Conservation (phyloP, 2,329 filamentous ascomycete species). For the Monosporascus sp. region DNA sequence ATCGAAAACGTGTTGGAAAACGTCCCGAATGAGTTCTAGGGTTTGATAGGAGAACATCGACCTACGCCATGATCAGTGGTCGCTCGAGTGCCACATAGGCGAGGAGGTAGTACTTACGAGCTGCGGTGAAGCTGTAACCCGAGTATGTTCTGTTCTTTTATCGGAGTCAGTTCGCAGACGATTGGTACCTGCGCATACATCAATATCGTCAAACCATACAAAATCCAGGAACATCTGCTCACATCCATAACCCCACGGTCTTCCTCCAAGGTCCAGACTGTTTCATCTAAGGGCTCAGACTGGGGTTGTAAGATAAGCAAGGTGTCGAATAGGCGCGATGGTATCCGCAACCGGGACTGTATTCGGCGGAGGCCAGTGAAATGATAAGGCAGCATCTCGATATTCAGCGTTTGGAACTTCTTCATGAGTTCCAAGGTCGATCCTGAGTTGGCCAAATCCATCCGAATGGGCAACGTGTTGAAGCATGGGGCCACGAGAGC, state of each 20-base stretch:
- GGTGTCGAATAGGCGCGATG: slow-evolving; percentile 68
- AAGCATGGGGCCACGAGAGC: slow-evolving; percentile 83
- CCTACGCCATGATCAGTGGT: slow-evolving; percentile 15
- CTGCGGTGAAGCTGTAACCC: slow-evolving; percentile 60
- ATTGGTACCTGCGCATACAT: slow-evolving; percentile 52
- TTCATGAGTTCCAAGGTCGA: slow-evolving; percentile 55
- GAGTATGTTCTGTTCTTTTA: slow-evolving; percentile 45
- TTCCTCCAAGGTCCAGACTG: slow-evolving; percentile 51
- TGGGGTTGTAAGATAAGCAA: slow-evolving; percentile 73
- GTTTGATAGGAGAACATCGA: slow-evolving; percentile 16
- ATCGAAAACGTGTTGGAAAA: slow-evolving; percentile 24
- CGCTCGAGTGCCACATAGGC: not conserved
- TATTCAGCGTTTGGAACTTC: slow-evolving; percentile 56
- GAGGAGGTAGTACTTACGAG: slow-evolving; percentile 27
- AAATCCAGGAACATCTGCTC: slow-evolving; percentile 19
- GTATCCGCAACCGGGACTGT: slow-evolving; percentile 45
- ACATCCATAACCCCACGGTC: slow-evolving; percentile 66
- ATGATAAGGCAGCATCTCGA: slow-evolving; percentile 61
- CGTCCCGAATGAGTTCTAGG: slow-evolving; percentile 17
- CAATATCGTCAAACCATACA: slow-evolving; percentile 6
- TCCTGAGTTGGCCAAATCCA: slow-evolving; percentile 42
- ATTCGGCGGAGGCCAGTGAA: slow-evolving; percentile 70
- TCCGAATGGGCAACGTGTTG: slow-evolving; percentile 75
- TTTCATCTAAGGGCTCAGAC: slow-evolving; percentile 48
- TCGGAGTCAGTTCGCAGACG: slow-evolving; percentile 69